Evolutionary conservation across 2,329 filamentous ascomycete species (phyloP).

Genomic region (Sporothrix sp.): DNA sequence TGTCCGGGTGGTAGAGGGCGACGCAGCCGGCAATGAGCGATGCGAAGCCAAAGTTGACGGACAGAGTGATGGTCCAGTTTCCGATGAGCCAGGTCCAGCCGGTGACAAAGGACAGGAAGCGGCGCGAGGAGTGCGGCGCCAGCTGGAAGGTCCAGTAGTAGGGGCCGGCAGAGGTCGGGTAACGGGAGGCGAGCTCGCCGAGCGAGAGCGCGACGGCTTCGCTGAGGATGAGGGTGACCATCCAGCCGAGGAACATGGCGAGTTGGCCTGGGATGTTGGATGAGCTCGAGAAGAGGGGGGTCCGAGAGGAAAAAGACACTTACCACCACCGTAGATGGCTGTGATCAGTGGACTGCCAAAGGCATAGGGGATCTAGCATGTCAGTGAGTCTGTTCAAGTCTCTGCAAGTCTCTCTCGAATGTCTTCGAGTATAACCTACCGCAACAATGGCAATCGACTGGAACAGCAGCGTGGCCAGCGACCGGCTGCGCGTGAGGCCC

Average conservation of each 20-base stretch:
- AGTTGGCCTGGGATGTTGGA: conserved; percentile 42
- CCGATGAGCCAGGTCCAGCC: conserved; percentile 71
- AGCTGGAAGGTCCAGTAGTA: conserved; percentile 76
- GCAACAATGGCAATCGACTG: conserved; percentile 31
- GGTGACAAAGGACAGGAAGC: conserved; percentile 58
- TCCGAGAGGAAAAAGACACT: conserved; percentile 38
- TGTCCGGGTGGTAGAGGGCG: conserved; percentile 42
- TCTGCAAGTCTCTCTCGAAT: too few relatives aligned
- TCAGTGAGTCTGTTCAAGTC: too few relatives aligned
- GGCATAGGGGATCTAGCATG: conserved; percentile 15
- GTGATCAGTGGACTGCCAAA: conserved; percentile 14
- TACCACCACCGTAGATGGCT: conserved; percentile 14
- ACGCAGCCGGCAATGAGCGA: conserved; percentile 49
- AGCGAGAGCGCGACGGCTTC: too few relatives aligned
- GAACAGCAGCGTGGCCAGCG: conserved; percentile 50
- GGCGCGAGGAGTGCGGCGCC: conserved; percentile 49
- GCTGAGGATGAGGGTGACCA: too few relatives aligned
- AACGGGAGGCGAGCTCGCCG: conserved; percentile 13
- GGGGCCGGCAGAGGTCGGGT: conserved; percentile 30
- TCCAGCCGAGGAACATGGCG: conserved; percentile 26
- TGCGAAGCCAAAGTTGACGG: conserved; percentile 72
- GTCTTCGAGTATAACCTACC: conserved; percentile 5
- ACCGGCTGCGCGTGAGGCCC: conserved; percentile 48
- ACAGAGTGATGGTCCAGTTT: conserved; percentile 73
- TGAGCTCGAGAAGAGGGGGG: conserved; percentile 46